Base-by-base conservation (phyloP, 2,329 filamentous ascomycete species). In the Claviceps quebecensis region DNA sequence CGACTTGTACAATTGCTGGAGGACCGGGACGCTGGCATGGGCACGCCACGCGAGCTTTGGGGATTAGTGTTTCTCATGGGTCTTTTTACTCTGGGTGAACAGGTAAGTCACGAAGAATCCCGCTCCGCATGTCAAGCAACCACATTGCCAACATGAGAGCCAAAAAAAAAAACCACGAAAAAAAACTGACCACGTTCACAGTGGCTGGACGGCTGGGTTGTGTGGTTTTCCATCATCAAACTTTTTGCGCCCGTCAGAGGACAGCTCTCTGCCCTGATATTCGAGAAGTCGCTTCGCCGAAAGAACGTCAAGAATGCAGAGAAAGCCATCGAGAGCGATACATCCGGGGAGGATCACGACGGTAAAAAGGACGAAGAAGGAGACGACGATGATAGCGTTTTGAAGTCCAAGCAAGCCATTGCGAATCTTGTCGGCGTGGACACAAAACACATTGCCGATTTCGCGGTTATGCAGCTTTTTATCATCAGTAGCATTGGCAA, bases 381-480 rank as follows among this genome's bases (percentile, higher is more conserved):
- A n/a, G 73, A 78, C 8, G 57, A 72, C 58, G 59, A 74, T 66
- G 64, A 80, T 56, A 77, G 83, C 65, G 54, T 61, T 3, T 52
- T 60, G 19, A 66, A 70, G 50, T 76, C 77, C 26, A 73, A 76
- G 55, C 86, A 91, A 65, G 81, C 77, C 51, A 84, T 84, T 4
- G 81, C 90, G 52, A 91, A 90, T 62, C 71, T 89, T 38, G 81
- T 90, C 45, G 85, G 84, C n/a, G 81, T 90, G 11, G 86, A 91
- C 63, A 72, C 79, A 7, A 79, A 80, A 55, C 78, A 85, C 40
- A 73, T 91, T 43, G 72, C 83, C 0, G 79, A 86, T 50, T 87
- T 88, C 60, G 72, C 73, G n/a, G 71, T 77, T 4, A 84, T 75
- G 60, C 82, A 84, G 57, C 80, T 81, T 60, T 69, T 82, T 49